Evolutionary conservation across 1,139 yeast species (phyloP).

Genomic region (Candida glucosophila): DNA sequence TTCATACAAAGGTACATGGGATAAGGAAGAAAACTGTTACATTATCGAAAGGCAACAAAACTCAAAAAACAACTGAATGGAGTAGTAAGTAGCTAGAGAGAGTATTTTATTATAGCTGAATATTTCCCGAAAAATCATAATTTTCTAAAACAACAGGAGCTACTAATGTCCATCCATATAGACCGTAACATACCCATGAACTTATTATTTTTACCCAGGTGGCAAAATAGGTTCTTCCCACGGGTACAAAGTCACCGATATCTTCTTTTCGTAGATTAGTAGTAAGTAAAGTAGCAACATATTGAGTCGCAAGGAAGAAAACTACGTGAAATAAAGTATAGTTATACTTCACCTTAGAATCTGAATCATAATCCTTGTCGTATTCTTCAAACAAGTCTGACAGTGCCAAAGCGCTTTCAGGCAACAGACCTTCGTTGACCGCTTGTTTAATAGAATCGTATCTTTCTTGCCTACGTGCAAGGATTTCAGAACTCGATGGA

Average conservation of each 20-base stretch:
- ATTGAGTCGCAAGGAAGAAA: conserved; percentile 92
- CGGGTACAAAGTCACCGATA: conserved; percentile 87
- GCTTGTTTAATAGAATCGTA: conserved; percentile 88
- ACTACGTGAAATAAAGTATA: conserved; percentile 84
- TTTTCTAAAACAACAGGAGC: conserved; percentile 88
- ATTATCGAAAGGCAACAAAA: too few species aligned
- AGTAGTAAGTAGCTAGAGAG: too few species aligned
- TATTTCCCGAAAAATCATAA: too few species aligned
- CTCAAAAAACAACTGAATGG: too few species aligned
- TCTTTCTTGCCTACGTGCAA: conserved; percentile 65
- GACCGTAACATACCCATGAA: conserved; percentile 82
- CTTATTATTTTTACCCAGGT: conserved; percentile 91
- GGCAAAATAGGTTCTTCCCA: conserved; percentile 92
- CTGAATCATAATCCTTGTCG: conserved; percentile 46
- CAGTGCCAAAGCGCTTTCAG: conserved; percentile 82
- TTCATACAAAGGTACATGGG: conserved; percentile 18
- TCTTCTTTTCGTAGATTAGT: conserved; percentile 83
- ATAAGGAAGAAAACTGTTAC: conserved; percentile 6
- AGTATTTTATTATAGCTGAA: too few species aligned
- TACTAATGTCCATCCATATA: conserved; percentile 84
- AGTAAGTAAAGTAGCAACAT: conserved; percentile 89
- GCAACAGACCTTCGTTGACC: conserved; percentile 88
- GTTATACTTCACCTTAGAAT: conserved; percentile 69
- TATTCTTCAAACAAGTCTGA: conserved; percentile 51
- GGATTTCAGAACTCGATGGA: conserved; percentile 43